phyloP scores from a whole-genome alignment of 768 basidiomycete genomes.

The Austroboletus eburneus region DNA sequence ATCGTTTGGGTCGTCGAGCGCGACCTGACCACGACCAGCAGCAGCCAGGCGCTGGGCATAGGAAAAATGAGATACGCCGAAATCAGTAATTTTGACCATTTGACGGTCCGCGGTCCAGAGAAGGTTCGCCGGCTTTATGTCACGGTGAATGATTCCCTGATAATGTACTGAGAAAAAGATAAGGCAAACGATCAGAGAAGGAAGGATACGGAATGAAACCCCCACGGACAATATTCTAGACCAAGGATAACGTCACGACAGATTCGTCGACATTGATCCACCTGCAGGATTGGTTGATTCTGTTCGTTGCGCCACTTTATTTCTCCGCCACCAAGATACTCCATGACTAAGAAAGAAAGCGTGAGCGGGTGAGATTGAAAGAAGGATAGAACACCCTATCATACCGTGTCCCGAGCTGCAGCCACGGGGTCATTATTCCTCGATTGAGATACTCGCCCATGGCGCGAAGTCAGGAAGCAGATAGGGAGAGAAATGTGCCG shows the following conservation, averaged over 20 bases:
- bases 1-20: constrained; percentile 47
- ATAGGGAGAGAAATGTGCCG: constrained; percentile 15
- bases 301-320: constrained; percentile 77
- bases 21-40: constrained; percentile 39
- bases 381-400: constrained; percentile 21
- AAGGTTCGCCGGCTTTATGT: constrained; percentile 98
- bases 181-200: constrained; percentile 2
- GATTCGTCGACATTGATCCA: constrained; percentile 81
- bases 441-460: constrained; percentile 29
- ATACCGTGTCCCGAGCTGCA: constrained; percentile 29
- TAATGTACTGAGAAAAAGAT: constrained; percentile 65
- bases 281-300: constrained; percentile 69
- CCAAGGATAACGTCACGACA: constrained; percentile 93
- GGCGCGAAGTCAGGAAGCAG: constrained; percentile 22
- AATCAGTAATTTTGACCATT: constrained; percentile 95
- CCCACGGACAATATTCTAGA: constrained; percentile 84
- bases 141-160: constrained; percentile 98
- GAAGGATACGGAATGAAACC: constrained; percentile 5
- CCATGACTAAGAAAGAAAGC: constrained; percentile 64
- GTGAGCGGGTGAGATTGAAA: constrained; percentile 19
- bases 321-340: constrained; percentile 94
- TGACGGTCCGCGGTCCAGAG: constrained; percentile 84
- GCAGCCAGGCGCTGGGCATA: constrained; percentile 78
- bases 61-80: constrained; percentile 96
- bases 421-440: constrained; percentile 32